phyloP scores from a whole-genome alignment of 768 basidiomycete species.

The Russula sp. region DNA sequence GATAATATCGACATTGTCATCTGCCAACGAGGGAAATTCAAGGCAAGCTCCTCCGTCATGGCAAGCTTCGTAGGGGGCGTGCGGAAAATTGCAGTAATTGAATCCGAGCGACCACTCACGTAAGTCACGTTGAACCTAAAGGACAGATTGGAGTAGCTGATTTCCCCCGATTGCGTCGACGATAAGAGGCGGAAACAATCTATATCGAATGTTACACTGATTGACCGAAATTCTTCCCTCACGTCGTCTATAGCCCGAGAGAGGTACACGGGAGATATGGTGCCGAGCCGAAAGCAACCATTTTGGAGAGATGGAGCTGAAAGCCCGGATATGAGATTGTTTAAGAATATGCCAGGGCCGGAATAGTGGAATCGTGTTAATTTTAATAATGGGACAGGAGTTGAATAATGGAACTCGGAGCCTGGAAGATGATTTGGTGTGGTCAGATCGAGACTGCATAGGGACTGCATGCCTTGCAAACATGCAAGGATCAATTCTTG shows the following conservation, averaged over 20 bases:
- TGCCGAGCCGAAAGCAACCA: background rate
- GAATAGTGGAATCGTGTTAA: background rate
- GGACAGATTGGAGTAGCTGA: background rate
- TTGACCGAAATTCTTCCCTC: too few species aligned
- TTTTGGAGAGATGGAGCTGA: constrained; percentile 1
- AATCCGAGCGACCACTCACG: background rate
- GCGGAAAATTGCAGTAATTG: background rate
- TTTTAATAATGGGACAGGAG: background rate
- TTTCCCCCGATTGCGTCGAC: background rate
- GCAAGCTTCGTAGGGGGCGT: background rate
- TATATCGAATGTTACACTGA: background rate
- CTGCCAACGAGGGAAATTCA: background rate
- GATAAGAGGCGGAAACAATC: background rate
- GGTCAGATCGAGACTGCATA: background rate
- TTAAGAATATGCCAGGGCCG: background rate
- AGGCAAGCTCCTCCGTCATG: background rate
- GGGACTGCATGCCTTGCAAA: background rate
- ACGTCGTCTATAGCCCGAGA: background rate
- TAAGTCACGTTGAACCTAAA: background rate
- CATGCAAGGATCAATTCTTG: background rate
- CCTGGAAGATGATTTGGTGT: too few species aligned
- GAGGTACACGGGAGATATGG: background rate
- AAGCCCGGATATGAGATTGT: background rate
- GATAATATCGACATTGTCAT: too few species aligned
- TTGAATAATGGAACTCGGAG: background rate